Evolutionary conservation across 2,329 filamentous ascomycete species (phyloP).

Genomic region (Clarireedia homoeocarpa): DNA sequence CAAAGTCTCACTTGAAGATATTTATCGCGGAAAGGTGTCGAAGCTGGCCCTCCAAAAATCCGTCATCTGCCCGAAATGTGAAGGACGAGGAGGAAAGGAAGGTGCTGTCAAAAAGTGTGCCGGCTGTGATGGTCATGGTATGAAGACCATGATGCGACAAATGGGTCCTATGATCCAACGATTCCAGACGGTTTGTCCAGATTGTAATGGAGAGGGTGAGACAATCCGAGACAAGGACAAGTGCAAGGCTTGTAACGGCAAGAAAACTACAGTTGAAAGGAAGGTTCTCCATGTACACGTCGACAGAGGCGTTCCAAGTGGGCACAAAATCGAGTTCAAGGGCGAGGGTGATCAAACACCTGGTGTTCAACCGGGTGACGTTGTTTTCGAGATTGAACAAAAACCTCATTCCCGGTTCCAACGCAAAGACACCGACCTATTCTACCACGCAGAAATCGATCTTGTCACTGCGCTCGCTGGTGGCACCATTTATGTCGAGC

Average conservation of each 20-base stretch:
- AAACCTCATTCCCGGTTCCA: slow-evolving; percentile 97
- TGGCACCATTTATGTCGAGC: slow-evolving; percentile 85
- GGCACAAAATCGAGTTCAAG: slow-evolving; percentile 94
- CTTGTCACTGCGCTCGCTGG: slow-evolving; percentile 90
- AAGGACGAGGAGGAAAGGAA: slow-evolving; percentile 92
- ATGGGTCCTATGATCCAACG: slow-evolving; percentile 99
- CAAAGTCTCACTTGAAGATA: slow-evolving; percentile 95
- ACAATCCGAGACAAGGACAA: slow-evolving; percentile 94
- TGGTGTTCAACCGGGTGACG: slow-evolving; percentile 87
- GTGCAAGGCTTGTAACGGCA: slow-evolving; percentile 92
- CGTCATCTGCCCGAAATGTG: slow-evolving; percentile 91
- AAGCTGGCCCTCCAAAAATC: slow-evolving; percentile 97
- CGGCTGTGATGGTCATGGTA: slow-evolving; percentile 87
- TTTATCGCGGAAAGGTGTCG: slow-evolving; percentile 95
- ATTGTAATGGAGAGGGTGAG: slow-evolving; percentile 96
- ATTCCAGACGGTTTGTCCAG: slow-evolving; percentile 97
- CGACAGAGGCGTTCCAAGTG: slow-evolving; percentile 85
- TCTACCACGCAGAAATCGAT: slow-evolving; percentile 93
- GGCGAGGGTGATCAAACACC: slow-evolving; percentile 96
- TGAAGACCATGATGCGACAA: slow-evolving; percentile 99
- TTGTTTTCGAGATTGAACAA: slow-evolving; percentile 98
- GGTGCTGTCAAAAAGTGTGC: slow-evolving; percentile 91
- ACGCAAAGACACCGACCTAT: slow-evolving; percentile 90
- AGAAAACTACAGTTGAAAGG: slow-evolving; percentile 96
- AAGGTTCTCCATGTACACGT: slow-evolving; percentile 98